Base-by-base conservation (phyloP, 2,329 filamentous ascomycete genomes). In the Zasmidium cellare region DNA sequence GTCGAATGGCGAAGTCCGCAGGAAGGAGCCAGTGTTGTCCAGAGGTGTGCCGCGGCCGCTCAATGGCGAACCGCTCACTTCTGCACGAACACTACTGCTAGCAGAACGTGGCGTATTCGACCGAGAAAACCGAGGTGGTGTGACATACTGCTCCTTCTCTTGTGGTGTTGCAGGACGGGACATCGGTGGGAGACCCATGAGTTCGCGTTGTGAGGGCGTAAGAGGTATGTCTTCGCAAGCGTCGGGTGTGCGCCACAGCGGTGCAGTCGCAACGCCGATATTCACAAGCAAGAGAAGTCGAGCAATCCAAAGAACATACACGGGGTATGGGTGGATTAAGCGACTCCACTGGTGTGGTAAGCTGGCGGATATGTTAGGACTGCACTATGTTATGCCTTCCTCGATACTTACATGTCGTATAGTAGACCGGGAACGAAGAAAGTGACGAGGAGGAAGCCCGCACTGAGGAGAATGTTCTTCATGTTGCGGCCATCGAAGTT, bases 171-270 rank as follows among this genome's bases (percentile, higher is more conserved):
- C 72, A 0, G 88, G 83, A 2, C 84, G 79, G 1, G 78, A 75
- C 58, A 82, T 84, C 2, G 91, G 87, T 41, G 88, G 84, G 2
- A 99, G 84, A 49, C 92, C 92, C 52, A 99, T 85, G 14, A 96
- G 83, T 63, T 87, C 83, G 60, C 93, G 89, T 78, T 97, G 94
- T 12, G 87, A 86, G n/a, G 90, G 87, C 0, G 93, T 97, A 65
- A 99, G 83, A 60, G 93, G 87, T 51, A 99, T 96, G 73, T 99
- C 94, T 74, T 87, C 80, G 62, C 97, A 83, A 62, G 92, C 84
- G 74, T 97, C 94, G 65, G 81, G 82, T 46, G 83, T 81, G 62
- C 87, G 84, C 68, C 91, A 75, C 12, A 96, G 82, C 2, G 93
- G 94, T 47, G 86, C 79, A 57, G 90, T 77, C 38, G 91, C 89